phyloP scores from a whole-genome alignment of 345 rosid species.

The Ceriops decandra region DNA sequence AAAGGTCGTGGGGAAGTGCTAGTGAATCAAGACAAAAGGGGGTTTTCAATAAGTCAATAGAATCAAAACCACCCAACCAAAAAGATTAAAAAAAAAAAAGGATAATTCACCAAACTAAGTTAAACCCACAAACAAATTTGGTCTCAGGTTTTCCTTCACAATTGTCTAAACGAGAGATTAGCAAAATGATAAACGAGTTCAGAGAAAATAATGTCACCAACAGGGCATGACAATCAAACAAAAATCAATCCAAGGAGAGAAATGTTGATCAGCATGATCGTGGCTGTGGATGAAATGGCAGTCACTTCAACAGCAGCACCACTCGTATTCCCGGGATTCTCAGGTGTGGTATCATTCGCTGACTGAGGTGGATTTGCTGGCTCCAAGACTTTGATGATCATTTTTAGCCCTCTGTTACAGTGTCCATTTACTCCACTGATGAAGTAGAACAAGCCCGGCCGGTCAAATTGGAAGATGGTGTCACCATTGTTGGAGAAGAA shows the following conservation, averaged over 20 bases:
- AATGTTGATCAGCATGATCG: background rate
- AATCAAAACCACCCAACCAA: too few species aligned
- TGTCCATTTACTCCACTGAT: conserved; percentile 60
- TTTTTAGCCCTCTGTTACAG: conserved; percentile 57
- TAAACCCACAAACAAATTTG: too few species aligned
- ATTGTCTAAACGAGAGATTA: too few species aligned
- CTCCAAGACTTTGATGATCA: conserved; percentile 70
- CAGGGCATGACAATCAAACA: background rate
- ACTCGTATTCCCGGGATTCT: background rate
- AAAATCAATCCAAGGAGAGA: background rate
- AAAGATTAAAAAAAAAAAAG: too few species aligned
- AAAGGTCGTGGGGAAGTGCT: too few species aligned
- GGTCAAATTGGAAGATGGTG: conserved; percentile 37
- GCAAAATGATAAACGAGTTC: too few species aligned
- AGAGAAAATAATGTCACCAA: too few species aligned
- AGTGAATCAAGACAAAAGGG: too few species aligned
- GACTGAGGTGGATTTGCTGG: conserved; percentile 22
- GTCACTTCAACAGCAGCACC: conserved; percentile 1
- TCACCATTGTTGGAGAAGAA: conserved; percentile 57
- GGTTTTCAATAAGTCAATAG: too few species aligned
- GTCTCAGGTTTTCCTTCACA: too few species aligned
- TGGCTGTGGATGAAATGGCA: background rate
- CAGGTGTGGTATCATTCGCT: conserved; percentile 12
- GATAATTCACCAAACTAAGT: too few species aligned
- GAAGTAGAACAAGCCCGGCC: conserved; percentile 58